A percentile compares a stretch with the other conserved stretches of the same genome.
phyloP scores from a whole-genome alignment of 495 filamentous ascomycete species.

The Sphaerosporella brunnea region DNA sequence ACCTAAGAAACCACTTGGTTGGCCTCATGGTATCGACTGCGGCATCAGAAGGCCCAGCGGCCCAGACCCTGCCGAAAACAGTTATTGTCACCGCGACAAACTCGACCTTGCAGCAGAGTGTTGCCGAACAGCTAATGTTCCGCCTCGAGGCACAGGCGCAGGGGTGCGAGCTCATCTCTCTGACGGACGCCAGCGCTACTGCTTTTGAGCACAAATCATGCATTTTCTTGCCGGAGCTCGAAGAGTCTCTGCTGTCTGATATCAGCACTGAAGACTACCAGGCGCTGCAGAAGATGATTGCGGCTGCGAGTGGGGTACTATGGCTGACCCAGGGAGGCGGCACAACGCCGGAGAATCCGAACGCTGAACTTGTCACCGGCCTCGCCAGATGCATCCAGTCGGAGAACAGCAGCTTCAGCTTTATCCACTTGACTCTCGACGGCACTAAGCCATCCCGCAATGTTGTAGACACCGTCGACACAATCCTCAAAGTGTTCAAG shows the following conservation, averaged over 20 bases:
- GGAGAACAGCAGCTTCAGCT: conserved; percentile 33
- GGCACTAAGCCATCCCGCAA: neutral
- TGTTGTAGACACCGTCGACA: conserved; percentile 9
- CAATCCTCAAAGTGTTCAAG: conserved; percentile 30
- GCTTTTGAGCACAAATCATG: neutral
- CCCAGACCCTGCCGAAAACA: neutral
- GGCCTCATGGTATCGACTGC: neutral
- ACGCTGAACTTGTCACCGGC: conserved; percentile 38
- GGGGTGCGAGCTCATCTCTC: neutral
- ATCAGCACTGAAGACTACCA: conserved; percentile 25
- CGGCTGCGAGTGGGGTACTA: conserved; percentile 29
- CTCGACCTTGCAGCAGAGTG: neutral
- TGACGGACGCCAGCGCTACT: neutral
- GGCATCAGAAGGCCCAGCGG: neutral
- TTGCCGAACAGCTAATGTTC: neutral
- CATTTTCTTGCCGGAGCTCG: conserved; percentile 31
- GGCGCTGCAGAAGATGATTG: conserved; percentile 18
- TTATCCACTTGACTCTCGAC: conserved; percentile 37
- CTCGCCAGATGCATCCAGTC: conserved; percentile 37
- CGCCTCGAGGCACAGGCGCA: neutral
- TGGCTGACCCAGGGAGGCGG: conserved; percentile 37
- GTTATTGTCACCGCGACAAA: neutral
- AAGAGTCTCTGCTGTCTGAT: conserved; percentile 30
- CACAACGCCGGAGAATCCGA: conserved; percentile 29
- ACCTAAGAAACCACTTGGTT: neutral